Base-by-base conservation (phyloP, 108 stramenopile species). In the Mediolabrus comicus region DNA sequence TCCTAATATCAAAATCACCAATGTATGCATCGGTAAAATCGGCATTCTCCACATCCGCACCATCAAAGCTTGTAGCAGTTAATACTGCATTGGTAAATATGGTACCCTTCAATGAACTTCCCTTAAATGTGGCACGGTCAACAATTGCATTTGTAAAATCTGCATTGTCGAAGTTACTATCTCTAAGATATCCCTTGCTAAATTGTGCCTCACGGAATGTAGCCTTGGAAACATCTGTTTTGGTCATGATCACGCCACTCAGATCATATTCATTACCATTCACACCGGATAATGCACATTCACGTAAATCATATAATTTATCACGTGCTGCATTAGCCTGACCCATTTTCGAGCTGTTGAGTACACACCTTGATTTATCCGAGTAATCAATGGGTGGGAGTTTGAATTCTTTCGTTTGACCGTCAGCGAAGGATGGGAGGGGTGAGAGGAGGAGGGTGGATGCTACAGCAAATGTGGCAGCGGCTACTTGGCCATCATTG, bases 141-240 rank as follows among this genome's bases (percentile, higher is more conserved):
- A 97, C 92, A 67, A 98, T 95, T 10, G 89, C 96, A 73, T 98
- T 98, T 7, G 95, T 91, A 69, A 98, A 98, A 70, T 98, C 98
- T 3, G 92, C 93, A 11, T 83, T 87, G 12, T 94, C 92, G 73
- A 96, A 98, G 19, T 95, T 95, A 22, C 83, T 82, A 68, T 92
- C 87, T 89, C 67, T 63, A 22, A 96, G 60, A 52, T 95, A 97
- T 6, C 86, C 92, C 75, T 98, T 98, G 57, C 81, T 83, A 76
- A 98, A 92, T 24, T 90, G 80, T 14, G 92, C 88, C 59, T 96
- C 95, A 55, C 83, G 79, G 75, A 98, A 96, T 14, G 87, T 82
- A n/a, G 80, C 84, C 38, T 84, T 84, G n/a, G 80, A 79, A 13
- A 97, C 85, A 79, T 96, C 92, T 0, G 96, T 97, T 16, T 90